Base-by-base conservation (phyloP, 192 early-diverging fungal genomes). In the Ambispora gerdemannii region DNA sequence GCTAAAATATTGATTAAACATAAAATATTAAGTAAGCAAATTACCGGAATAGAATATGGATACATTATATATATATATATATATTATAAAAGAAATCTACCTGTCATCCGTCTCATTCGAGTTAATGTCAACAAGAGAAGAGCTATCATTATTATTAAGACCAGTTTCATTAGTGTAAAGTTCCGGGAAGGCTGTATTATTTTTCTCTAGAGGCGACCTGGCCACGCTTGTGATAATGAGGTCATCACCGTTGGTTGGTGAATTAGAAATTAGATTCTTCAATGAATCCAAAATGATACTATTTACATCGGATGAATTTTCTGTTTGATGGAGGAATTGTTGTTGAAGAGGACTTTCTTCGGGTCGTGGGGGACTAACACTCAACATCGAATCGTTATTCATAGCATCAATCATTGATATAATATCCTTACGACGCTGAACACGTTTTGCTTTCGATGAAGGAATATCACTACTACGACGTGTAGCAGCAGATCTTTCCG, bases 341-440 rank as follows among this genome's bases (percentile, higher is more conserved):
- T 47, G 8, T 47, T 47, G 43, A 10, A 10, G 43, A 47, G 8
- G 43, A 47, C 17, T 47, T 20, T 53, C 15, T n/a, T 53, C 15
- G 20, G 4, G 51, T 22, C 20, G 10, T n/a, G 7, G 15, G 19
- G n/a, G n/a, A n/a, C n/a, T n/a, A n/a, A n/a, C n/a, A n/a, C n/a
- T n/a, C n/a, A n/a, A n/a, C n/a, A n/a, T n/a, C n/a, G n/a, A n/a
- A n/a, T n/a, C n/a, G 1, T 30, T 17, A 30, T 60, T 30, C 30
- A 50, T 65, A 20, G 78, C 15, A 10, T 43, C 7, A 43, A 15
- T 43, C 15, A 15, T 43, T 10, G 6, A 68, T 11, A 49, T 75
- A 51, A 78, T 66, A n/a, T 84, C 82, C 36, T 77, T 84, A 43
- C 80, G 77, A 15, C 74, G 77, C 50, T 82, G 79, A n/a, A 70